phyloP scores from a whole-genome alignment of 1,139 yeast genomes.

The Candida sp. region DNA sequence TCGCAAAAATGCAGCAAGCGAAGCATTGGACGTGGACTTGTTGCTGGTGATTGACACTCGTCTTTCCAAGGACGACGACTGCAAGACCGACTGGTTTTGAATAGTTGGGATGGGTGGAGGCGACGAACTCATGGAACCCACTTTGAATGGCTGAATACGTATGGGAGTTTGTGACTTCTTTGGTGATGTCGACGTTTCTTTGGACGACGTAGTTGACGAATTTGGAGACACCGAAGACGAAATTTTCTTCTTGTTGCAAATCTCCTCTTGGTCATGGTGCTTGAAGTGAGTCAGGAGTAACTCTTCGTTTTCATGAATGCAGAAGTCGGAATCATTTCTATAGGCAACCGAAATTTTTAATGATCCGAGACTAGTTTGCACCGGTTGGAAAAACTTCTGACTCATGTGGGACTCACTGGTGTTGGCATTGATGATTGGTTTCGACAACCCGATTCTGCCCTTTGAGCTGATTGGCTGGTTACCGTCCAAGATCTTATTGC shows the following conservation, averaged over 20 bases:
- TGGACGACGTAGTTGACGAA: constrained; percentile 20
- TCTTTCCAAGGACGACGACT: constrained; percentile 39
- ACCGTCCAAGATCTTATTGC: constrained; percentile 76
- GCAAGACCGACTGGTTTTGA: constrained; percentile 17
- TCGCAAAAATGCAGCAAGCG: constrained; percentile 56
- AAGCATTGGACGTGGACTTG: constrained; percentile 57
- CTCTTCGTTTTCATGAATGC: constrained; percentile 69
- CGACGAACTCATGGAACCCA: constrained; percentile 60
- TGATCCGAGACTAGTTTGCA: constrained; percentile 76
- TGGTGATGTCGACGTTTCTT: constrained; percentile 8
- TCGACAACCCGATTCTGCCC: constrained; percentile 85
- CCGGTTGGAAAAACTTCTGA: constrained; percentile 67
- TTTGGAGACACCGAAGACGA: constrained; percentile 33
- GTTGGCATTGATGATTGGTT: constrained; percentile 51
- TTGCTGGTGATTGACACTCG: constrained; percentile 49
- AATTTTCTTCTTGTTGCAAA: constrained; percentile 7
- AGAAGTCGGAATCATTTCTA: constrained; percentile 71
- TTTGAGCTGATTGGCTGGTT: constrained; percentile 76
- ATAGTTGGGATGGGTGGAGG: constrained; percentile 37
- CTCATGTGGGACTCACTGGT: constrained; percentile 56
- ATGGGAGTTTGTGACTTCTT: constrained; percentile 26
- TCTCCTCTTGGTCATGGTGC: constrained; percentile 9
- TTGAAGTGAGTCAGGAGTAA: constrained; percentile 61
- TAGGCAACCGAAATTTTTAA: constrained; percentile 79
- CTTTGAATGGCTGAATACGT: constrained; percentile 60